Conservation (phyloP, 306 rosid genomes). For the Fragaria vesca region DNA sequence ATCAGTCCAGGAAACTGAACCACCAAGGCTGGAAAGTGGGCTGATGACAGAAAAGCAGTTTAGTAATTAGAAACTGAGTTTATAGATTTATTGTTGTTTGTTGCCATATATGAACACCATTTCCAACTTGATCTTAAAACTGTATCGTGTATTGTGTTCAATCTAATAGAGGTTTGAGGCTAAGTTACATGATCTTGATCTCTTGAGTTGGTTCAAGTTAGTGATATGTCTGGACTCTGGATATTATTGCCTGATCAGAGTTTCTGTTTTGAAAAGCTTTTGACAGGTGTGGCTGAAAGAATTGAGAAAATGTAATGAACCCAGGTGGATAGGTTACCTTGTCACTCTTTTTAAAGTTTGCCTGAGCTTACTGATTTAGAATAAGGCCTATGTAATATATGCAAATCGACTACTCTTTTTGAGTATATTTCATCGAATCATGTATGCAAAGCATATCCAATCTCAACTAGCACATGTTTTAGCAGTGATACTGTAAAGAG, state of each 20-base stretch:
- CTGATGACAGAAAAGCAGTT: not conserved
- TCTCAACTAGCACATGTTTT: not conserved
- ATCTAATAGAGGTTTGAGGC: not conserved
- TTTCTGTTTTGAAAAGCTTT: not conserved
- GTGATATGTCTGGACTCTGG: not conserved
- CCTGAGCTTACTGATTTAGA: not conserved
- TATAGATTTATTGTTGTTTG: not conserved
- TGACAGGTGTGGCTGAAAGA: not conserved
- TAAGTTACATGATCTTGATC: not conserved
- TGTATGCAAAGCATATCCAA: not conserved
- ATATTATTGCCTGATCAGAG: not conserved
- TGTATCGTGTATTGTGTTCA: not conserved
- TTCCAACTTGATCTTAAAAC: not conserved
- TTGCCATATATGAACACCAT: not conserved
- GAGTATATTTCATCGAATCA: not conserved
- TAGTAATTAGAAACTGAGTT: constrained; percentile 3
- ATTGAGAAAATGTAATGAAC: not conserved
- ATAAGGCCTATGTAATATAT: not conserved
- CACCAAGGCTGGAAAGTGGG: not conserved
- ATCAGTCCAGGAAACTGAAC: not conserved
- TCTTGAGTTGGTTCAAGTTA: not conserved
- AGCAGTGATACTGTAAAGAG: not conserved
- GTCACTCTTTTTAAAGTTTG: not conserved
- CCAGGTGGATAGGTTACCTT: not conserved
- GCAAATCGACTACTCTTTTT: not conserved